Conservation (phyloP, 2,329 filamentous ascomycete genomes). For the Pseudogymnoascus pannorum region DNA sequence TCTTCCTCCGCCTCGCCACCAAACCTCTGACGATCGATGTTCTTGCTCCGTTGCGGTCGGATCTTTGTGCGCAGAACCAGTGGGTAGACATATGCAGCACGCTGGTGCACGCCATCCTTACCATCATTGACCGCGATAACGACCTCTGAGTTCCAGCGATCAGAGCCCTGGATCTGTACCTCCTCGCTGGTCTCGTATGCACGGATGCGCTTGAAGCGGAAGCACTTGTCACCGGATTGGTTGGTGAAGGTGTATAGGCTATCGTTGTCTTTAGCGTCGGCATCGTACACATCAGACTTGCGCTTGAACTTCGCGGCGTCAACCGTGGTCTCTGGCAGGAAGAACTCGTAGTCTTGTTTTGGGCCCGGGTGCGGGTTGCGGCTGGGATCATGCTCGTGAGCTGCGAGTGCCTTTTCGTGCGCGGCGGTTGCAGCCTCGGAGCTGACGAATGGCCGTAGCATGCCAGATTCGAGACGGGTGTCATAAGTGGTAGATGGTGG, state of each 20-base stretch:
- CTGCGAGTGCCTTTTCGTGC: conserved; percentile 42
- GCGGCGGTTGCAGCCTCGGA: conserved; percentile 47
- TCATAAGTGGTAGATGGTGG: conserved; percentile 47
- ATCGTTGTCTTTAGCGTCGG: conserved; percentile 43
- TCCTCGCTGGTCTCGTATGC: conserved; percentile 54
- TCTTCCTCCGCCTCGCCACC: conserved; percentile 33
- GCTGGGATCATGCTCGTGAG: conserved; percentile 49
- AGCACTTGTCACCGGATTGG: conserved; percentile 41
- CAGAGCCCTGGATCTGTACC: conserved; percentile 45
- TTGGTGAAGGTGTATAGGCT: conserved; percentile 47
- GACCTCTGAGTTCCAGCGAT: conserved; percentile 58
- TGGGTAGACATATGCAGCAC: conserved; percentile 61
- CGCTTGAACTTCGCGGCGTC: conserved; percentile 50
- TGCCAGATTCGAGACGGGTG: conserved; percentile 50
- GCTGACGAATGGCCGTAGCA: conserved; percentile 54
- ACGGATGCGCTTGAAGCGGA: conserved; percentile 54
- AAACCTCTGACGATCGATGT: conserved; percentile 42
- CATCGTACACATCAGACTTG: conserved; percentile 52
- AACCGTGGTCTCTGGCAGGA: conserved; percentile 44
- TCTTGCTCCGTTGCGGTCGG: conserved; percentile 55
- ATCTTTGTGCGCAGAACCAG: conserved; percentile 58
- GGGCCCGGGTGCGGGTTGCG: conserved; percentile 49
- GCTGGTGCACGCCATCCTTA: conserved; percentile 41
- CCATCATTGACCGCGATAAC: conserved; percentile 52
- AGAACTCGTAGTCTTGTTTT: conserved; percentile 60